phyloP scores from a whole-genome alignment of 305 asterid species.

The Ilex paraguariensis region DNA sequence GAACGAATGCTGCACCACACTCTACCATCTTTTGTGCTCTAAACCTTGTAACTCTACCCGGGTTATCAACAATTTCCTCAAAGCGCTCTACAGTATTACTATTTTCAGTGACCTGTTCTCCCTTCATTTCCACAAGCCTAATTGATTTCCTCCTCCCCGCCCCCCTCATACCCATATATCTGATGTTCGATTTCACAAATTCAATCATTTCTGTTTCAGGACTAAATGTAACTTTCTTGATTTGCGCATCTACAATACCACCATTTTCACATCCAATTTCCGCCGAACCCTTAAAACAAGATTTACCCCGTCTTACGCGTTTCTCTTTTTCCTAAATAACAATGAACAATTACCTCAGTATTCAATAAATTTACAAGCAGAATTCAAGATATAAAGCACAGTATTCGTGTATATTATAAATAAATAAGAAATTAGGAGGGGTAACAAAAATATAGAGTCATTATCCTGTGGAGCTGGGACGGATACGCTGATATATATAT shows the following conservation, averaged over 20 bases:
- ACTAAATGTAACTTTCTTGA: conserved; percentile 73
- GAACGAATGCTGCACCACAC: conserved; percentile 1
- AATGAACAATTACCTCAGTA: too few species aligned
- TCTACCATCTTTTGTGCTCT: conserved; percentile 25
- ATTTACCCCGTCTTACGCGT: conserved; percentile 20
- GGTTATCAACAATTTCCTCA: conserved; percentile 20
- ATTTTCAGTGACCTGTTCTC: conserved; percentile 10
- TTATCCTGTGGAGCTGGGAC: too few species aligned
- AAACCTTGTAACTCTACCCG: conserved; percentile 34
- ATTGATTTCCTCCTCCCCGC: conserved; percentile 30
- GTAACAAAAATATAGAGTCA: not conserved
- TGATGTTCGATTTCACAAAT: conserved; percentile 37
- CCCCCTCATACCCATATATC: not conserved
- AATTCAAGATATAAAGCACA: not conserved
- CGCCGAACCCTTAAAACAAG: conserved; percentile 21
- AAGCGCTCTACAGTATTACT: conserved; percentile 2
- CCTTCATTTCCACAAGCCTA: conserved; percentile 16
- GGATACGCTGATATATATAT: too few species aligned
- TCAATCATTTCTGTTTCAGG: conserved; percentile 58
- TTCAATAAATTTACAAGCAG: not conserved
- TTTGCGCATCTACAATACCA: conserved; percentile 26
- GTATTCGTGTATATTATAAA: not conserved
- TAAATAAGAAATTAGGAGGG: not conserved
- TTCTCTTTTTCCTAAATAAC: conserved; percentile 34
- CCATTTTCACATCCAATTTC: conserved; percentile 30